phyloP scores from a whole-genome alignment of 73 alveolate species.

The Halteria grandinella region DNA sequence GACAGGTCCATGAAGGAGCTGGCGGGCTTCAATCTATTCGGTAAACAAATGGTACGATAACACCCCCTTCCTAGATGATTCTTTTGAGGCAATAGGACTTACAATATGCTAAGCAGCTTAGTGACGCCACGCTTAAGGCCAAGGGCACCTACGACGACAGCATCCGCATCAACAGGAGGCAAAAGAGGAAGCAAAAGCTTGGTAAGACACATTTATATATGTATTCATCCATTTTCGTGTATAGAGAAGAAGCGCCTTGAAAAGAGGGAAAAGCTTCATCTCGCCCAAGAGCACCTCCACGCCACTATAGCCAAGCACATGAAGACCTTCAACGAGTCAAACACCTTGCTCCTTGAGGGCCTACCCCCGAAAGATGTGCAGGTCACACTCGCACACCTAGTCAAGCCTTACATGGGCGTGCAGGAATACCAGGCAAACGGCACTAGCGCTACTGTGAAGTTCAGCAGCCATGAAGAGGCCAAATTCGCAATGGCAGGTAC shows the following conservation, averaged over 20 bases:
- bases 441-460: slow-evolving; percentile 17
- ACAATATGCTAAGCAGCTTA: slow-evolving; percentile 3
- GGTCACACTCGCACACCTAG: slow-evolving; percentile 3
- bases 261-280: slow-evolving; percentile 22
- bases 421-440: not conserved
- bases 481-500: slow-evolving; percentile 41
- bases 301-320: not conserved
- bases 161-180: slow-evolving; percentile 28
- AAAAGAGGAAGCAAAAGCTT: slow-evolving; percentile 22
- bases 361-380: slow-evolving; percentile 18
- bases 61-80: slow-evolving; percentile 11
- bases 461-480: slow-evolving; percentile 23
- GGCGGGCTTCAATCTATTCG: slow-evolving; percentile 48
- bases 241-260: slow-evolving; percentile 14
- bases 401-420: slow-evolving; percentile 35
- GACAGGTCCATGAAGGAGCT: slow-evolving; percentile 39
- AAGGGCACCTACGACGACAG: slow-evolving; percentile 39
- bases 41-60: slow-evolving; percentile 45
- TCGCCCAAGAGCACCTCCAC: not conserved
- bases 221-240: not conserved
- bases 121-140: slow-evolving; percentile 23
- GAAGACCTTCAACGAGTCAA: not conserved
- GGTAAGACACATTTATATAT: slow-evolving; percentile 5
- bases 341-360: slow-evolving; percentile 5
- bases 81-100: slow-evolving; percentile 30